Evolutionary conservation across 2,329 filamentous ascomycete species (phyloP), one percentile per base, ranked within the genome.

Genomic region (Phyllosticta citrichinensis): DNA sequence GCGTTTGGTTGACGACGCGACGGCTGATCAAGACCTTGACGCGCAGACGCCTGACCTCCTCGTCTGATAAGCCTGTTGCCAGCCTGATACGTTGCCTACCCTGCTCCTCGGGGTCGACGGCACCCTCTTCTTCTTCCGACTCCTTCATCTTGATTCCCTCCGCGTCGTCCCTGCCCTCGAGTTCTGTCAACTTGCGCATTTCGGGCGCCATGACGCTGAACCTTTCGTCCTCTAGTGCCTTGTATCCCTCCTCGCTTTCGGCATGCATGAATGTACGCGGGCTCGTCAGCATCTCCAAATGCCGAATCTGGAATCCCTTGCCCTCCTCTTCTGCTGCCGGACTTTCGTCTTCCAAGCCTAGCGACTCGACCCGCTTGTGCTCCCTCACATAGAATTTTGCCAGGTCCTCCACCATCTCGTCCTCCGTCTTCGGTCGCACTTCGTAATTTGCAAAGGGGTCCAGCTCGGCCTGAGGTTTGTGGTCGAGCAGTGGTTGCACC

Each of bases 1-100:
- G 89, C 22, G 94, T 97, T 81, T 97, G 93, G 77, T 99, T 97
- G 65, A 84, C 80, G 62, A 99, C 94, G 51, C 76, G 75, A 69
- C 93, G 89, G 4, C 71, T 70, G 55, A 96, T 88, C 55, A 99
- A 77, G 55, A 82, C 80, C 81, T 95, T 96, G 65, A 83, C 77
- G 62, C 83, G 79, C 62, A 96, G 74, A 2, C 66, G 68, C 24
- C 69, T 68, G 57, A 87, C 76, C 63, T 81, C 70, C 1, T 74
- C 64, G 61, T 74, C 70, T 19, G 70, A 72, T 70, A 83, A 79
- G 27, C 84, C 83, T 1, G 85, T 84, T 64, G 81, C 78, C 67
- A 82, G 77, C 65, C 81, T 77, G 52, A 87, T 72, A 50, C 78
- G 76, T 66, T 79, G 76, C 66, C 83, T 70, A 30, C 74, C 72